Evolutionary conservation across 2,329 filamentous ascomycete genomes (phyloP).

Genomic region (Fusarium sp.): DNA sequence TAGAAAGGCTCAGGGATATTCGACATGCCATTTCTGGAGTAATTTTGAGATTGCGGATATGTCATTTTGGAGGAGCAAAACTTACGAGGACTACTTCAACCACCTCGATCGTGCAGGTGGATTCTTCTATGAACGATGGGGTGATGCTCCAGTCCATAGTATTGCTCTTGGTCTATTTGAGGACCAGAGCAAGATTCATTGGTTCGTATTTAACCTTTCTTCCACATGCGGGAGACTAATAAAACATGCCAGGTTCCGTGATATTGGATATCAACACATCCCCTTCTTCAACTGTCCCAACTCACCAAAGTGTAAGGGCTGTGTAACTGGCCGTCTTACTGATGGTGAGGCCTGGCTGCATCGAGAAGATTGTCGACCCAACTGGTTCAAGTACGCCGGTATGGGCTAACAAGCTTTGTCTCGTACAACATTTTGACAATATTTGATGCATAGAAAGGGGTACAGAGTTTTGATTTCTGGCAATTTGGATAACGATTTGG

Average conservation of each 20-base stretch:
- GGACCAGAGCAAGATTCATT: slow-evolving; percentile 90
- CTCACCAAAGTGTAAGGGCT: slow-evolving; percentile 90
- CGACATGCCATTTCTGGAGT: slow-evolving; percentile 98
- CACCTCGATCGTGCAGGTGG: slow-evolving; percentile 96
- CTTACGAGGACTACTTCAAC: slow-evolving; percentile 95
- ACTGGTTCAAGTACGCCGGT: slow-evolving; percentile 96
- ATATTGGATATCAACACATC: slow-evolving; percentile 98
- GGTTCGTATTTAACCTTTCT: slow-evolving; percentile 65
- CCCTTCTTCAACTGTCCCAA: slow-evolving; percentile 99
- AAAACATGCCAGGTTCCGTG: slow-evolving; percentile 80
- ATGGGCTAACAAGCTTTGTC: slow-evolving; percentile 64
- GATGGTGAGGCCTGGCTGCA: slow-evolving; percentile 87
- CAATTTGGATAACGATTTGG: slow-evolving; percentile 25
- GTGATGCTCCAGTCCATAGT: slow-evolving; percentile 95
- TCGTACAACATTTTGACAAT: not conserved
- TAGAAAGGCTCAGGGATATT: slow-evolving; percentile 86
- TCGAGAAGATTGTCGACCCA: slow-evolving; percentile 91
- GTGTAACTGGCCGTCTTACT: slow-evolving; percentile 86
- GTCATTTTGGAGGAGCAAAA: slow-evolving; percentile 88
- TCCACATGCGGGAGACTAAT: not conserved
- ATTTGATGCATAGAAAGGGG: slow-evolving; percentile 20
- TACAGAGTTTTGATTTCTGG: slow-evolving; percentile 4
- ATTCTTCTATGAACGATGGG: slow-evolving; percentile 99
- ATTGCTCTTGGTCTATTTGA: slow-evolving; percentile 93
- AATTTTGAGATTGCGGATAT: slow-evolving; percentile 98